These are phyloP conservation scores for Flaveria bidentis DNA, from an alignment of 129 eudicot genomes.

Conservation along the genomic window DNA sequence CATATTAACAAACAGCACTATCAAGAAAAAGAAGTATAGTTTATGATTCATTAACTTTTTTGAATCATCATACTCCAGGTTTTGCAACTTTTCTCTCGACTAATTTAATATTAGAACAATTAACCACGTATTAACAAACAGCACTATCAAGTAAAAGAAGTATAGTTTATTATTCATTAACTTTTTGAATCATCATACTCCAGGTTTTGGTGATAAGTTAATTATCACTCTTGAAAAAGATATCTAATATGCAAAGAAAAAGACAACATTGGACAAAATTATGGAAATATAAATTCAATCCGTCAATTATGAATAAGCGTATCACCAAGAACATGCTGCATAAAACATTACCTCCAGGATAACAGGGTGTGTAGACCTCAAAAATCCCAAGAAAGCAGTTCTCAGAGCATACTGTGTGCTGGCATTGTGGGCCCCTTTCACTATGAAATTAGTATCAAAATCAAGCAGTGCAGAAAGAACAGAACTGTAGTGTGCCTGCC, in stretches of 20 bases:
- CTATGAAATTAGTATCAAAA: conserved; percentile 51
- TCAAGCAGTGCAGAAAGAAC: conserved; percentile 70
- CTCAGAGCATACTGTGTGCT: conserved; percentile 85
- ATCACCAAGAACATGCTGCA: conserved; percentile 16
- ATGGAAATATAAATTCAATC: not conserved
- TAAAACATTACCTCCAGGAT: conserved; percentile 67
- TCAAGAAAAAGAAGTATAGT: not conserved
- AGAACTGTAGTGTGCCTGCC: conserved; percentile 53
- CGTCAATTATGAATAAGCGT: not conserved
- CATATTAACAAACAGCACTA: conserved; percentile 17
- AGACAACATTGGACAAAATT: not conserved
- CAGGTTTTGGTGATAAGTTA: not conserved
- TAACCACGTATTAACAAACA: conserved; percentile 15
- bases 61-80: not conserved
- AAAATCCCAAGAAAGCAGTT: conserved; percentile 83
- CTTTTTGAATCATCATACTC: not conserved
- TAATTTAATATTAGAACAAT: conserved; percentile 25
- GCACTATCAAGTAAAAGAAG: conserved; percentile 9
- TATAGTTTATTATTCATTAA: not conserved
- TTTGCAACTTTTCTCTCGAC: conserved; percentile 79
- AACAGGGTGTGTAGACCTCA: conserved; percentile 74
- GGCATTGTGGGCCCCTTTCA: conserved; percentile 61
- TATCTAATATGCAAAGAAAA: not conserved
- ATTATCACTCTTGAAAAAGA: not conserved
- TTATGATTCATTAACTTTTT: not conserved